These are phyloP conservation scores for Magnusiomyces clavatus DNA, from an alignment of 1,139 yeast species.

Conservation along the genomic window DNA sequence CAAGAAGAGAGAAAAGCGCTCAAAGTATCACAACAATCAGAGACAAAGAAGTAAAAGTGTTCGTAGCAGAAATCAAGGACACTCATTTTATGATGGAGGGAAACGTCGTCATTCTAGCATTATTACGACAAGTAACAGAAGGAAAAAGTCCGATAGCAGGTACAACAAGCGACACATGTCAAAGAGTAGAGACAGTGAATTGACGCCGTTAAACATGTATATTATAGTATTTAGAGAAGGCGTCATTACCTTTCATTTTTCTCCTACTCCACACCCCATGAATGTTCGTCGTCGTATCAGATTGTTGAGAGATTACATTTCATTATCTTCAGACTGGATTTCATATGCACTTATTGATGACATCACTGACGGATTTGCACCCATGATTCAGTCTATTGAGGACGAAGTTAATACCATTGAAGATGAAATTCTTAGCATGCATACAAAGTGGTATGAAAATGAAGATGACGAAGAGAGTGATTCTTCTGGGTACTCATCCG, in stretches of 20 bases:
- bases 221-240: conserved; percentile 87
- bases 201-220: conserved; percentile 87
- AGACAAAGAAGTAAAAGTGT: no score
- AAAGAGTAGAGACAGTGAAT: conserved; percentile 35
- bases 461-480: conserved; percentile 27
- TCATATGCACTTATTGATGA: conserved; percentile 96
- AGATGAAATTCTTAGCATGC: conserved; percentile 82
- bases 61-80: no score
- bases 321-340: conserved; percentile 93
- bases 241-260: conserved; percentile 86
- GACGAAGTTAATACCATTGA: conserved; percentile 86
- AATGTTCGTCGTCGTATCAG: conserved; percentile 92
- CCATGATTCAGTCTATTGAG: conserved; percentile 88
- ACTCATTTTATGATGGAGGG: no score
- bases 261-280: conserved; percentile 93
- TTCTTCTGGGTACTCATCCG: conserved; percentile 3
- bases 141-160: no score
- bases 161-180: neutral
- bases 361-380: conserved; percentile 95
- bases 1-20: no score
- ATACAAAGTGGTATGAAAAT: conserved; percentile 53
- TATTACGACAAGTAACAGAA: no score
- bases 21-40: no score
- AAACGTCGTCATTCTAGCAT: no score
- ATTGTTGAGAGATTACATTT: conserved; percentile 74